Conservation (phyloP, 2,329 filamentous ascomycete species). For the Furcasterigmium sp. region DNA sequence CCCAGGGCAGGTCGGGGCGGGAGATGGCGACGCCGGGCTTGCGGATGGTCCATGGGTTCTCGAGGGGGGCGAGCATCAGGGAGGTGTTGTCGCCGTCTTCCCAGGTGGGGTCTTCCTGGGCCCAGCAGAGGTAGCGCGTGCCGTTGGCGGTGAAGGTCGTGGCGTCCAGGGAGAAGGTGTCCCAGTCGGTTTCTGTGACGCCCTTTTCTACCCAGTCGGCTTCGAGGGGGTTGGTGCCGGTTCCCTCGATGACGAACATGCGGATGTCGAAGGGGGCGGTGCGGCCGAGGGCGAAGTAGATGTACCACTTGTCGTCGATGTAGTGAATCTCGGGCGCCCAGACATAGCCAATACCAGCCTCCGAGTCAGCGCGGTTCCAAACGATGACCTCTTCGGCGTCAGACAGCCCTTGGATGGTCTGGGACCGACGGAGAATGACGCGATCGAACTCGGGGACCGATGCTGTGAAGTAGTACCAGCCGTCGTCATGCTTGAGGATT, state of each 20-base stretch:
- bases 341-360: slow-evolving; percentile 35
- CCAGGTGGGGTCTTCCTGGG: slow-evolving; percentile 19
- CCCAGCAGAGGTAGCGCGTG: slow-evolving; percentile 22
- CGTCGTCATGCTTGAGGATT: slow-evolving; percentile 20
- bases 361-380: slow-evolving; percentile 33
- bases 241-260: slow-evolving; percentile 21
- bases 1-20: slow-evolving; percentile 12
- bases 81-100: slow-evolving; percentile 14
- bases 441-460: slow-evolving; percentile 12
- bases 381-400: slow-evolving; percentile 15
- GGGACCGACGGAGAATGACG: slow-evolving; percentile 9
- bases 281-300: slow-evolving; percentile 37
- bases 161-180: slow-evolving; percentile 23
- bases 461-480: slow-evolving; percentile 14
- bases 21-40: slow-evolving; percentile 11
- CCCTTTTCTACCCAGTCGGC: slow-evolving; percentile 22
- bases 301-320: slow-evolving; percentile 46
- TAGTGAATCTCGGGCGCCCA: slow-evolving; percentile 53
- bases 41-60: slow-evolving; percentile 21
- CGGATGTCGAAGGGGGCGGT: slow-evolving; percentile 12
- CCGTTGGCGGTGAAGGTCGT: slow-evolving; percentile 20
- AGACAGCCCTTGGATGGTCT: slow-evolving; percentile 9
- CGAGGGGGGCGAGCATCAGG: slow-evolving; percentile 18
- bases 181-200: slow-evolving; percentile 19
- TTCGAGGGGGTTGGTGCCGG: slow-evolving; percentile 18